Base-by-base conservation (phyloP, 2,329 filamentous ascomycete genomes). In the Hypoxylon sp. region DNA sequence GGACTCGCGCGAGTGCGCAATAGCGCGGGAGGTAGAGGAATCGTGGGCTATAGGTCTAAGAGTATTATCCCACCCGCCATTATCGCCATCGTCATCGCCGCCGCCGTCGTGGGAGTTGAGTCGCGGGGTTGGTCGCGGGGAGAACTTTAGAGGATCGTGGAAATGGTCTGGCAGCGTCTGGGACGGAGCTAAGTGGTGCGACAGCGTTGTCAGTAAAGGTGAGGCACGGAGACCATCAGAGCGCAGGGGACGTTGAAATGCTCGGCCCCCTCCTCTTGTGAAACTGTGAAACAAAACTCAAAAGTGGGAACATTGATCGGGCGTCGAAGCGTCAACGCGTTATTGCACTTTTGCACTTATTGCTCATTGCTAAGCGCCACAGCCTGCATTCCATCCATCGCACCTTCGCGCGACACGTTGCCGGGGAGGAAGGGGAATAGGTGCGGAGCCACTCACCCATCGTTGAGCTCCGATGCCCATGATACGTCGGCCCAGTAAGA, bases 81-180 rank as follows among this genome's bases (percentile, higher is more conserved):
- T 70, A 39, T 67, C 65, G 62, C 80, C 79, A 72, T 74, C 73
- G 48, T 73, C 68, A 48, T 60, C 48, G 32, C 76, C 79, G 63
- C 86, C 84, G 73, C 83, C 81, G 75, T 87, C 84, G 77, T 86
- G 68, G 46, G 56, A 82, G 76, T 87, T 85, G 67, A 86, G 82
- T 75, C 83, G 84, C 62, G 84, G 81, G 69, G 84, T 81, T 72
- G 84, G 78, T 72, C 85, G 83, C 59, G 84, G 79, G 65, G 85
- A 82, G 75, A 86, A 86, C 77, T 86, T 87, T 74, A 82, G 75
- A 72, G 83, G 80, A 75, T 88, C 85, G 77, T 83, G 81, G 72
- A 81, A 77, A 76, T 86, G 84, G 76, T 88, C 87, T 79, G 85
- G 83, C 82, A 85, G 81, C 81, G 85, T 83, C 83, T 88, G 86